These are phyloP conservation scores for Tilletia walkeri DNA, from an alignment of 1,284 basidiomycete genomes.

Conservation along the genomic window DNA sequence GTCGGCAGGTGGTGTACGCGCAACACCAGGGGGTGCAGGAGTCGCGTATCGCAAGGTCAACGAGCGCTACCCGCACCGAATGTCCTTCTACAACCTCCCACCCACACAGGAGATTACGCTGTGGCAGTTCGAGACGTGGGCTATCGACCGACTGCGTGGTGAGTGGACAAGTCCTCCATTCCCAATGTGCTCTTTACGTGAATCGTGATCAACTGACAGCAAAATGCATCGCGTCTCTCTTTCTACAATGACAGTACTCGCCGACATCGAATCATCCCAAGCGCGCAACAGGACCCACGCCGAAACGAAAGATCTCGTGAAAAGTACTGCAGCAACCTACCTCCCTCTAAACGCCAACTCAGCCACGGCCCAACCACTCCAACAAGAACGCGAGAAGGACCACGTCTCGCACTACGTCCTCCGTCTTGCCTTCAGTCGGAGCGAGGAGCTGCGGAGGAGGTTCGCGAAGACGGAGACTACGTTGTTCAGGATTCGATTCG, in stretches of 20 bases:
- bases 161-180: not conserved
- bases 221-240: not conserved
- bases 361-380: conserved; percentile 57
- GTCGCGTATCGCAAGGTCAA: conserved; percentile 5
- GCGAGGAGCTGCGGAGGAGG: conserved; percentile 83
- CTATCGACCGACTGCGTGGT: conserved; percentile 77
- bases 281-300: conserved; percentile 78
- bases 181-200: not conserved
- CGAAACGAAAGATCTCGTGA: conserved; percentile 69
- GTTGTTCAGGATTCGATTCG: conserved; percentile 81
- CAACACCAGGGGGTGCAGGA: not conserved
- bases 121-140: conserved; percentile 92
- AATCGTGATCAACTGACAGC: not conserved
- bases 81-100: conserved; percentile 70
- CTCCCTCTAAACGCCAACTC: conserved; percentile 70
- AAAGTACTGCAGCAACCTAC: conserved; percentile 67
- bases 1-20: not conserved
- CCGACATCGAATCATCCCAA: conserved; percentile 88
- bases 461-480: conserved; percentile 86
- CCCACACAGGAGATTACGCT: conserved; percentile 86
- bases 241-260: conserved; percentile 63
- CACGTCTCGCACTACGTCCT: conserved; percentile 93
- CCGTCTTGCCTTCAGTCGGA: conserved; percentile 89
- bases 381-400: conserved; percentile 74
- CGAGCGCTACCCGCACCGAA: conserved; percentile 37